These are phyloP conservation scores for Zymoseptoria passerinii DNA, from an alignment of 2,329 filamentous ascomycete genomes.

Conservation along the genomic window DNA sequence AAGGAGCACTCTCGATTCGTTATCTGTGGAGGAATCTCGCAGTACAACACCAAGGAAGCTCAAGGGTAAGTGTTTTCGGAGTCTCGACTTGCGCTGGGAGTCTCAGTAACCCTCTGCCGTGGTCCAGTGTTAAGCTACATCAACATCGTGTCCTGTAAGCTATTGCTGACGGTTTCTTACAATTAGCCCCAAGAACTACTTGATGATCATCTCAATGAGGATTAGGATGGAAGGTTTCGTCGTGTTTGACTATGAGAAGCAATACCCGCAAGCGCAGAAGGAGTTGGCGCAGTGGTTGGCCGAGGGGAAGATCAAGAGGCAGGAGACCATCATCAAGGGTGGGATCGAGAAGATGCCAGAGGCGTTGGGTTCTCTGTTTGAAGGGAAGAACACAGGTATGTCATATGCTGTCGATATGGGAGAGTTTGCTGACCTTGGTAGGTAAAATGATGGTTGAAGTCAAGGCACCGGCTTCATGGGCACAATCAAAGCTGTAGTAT, in stretches of 20 bases:
- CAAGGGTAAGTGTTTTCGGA: slow-evolving; percentile 6
- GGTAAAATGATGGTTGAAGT: slow-evolving; percentile 18
- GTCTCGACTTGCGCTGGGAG: too few relatives aligned
- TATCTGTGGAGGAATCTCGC: slow-evolving; percentile 55
- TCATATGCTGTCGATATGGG: slow-evolving; percentile 13
- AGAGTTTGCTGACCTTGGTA: not conserved
- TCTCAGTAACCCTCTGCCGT: too few relatives aligned
- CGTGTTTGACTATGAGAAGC: slow-evolving; percentile 56
- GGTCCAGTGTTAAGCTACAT: not conserved
- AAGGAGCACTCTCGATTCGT: slow-evolving; percentile 43
- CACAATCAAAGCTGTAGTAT: slow-evolving; percentile 10
- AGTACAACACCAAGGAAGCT: slow-evolving; percentile 52
- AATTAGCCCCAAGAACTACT: slow-evolving; percentile 47
- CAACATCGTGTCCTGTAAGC: not conserved
- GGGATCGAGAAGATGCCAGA: slow-evolving; percentile 42
- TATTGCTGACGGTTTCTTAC: not conserved
- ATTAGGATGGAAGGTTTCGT: slow-evolving; percentile 64
- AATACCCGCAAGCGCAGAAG: slow-evolving; percentile 50
- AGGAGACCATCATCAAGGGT: slow-evolving; percentile 40
- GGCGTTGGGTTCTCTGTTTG: slow-evolving; percentile 41
- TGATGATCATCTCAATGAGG: slow-evolving; percentile 46
- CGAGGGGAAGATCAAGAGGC: slow-evolving; percentile 48
- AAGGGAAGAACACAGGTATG: slow-evolving; percentile 41
- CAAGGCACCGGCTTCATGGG: slow-evolving; percentile 3
- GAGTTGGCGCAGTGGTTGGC: slow-evolving; percentile 48